Evolutionary conservation across 805 yeast species (phyloP).

Genomic region (Saccharomycopsis sp.): DNA sequence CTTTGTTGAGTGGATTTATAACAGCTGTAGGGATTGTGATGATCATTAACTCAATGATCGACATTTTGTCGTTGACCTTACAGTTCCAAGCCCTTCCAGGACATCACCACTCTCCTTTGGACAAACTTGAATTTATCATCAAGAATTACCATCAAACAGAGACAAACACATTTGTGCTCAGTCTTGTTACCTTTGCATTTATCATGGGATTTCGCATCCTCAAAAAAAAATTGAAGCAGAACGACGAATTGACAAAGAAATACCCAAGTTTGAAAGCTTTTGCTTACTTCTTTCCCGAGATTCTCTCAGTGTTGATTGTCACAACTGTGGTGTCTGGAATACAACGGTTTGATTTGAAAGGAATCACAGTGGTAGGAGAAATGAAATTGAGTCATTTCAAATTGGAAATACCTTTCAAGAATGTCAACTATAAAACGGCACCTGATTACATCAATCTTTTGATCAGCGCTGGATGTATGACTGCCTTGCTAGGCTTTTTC

Average conservation of each 20-base stretch:
- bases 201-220: constrained; percentile 38
- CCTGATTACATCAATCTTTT: constrained; percentile 41
- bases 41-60: constrained; percentile 67
- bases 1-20: constrained; percentile 74
- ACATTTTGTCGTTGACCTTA: constrained; percentile 60
- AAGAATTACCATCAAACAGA: constrained; percentile 40
- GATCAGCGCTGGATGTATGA: constrained; percentile 64
- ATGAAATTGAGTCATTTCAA: constrained; percentile 45
- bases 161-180: constrained; percentile 52
- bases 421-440: constrained; percentile 22
- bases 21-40: constrained; percentile 81
- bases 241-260: constrained; percentile 5
- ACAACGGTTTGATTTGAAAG: constrained; percentile 44
- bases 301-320: constrained; percentile 61
- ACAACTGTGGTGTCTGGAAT: constrained; percentile 46
- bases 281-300: constrained; percentile 74
- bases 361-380: constrained; percentile 65
- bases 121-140: constrained; percentile 54
- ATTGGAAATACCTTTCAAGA: constrained; percentile 46
- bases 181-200: constrained; percentile 43
- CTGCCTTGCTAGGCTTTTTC: constrained; percentile 84
- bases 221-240: constrained; percentile 32
- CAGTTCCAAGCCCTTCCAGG: constrained; percentile 39
- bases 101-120: constrained; percentile 65
- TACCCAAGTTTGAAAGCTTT: constrained; percentile 30